Conservation (phyloP, 805 yeast genomes). For the Metschnikowia cubensis region DNA sequence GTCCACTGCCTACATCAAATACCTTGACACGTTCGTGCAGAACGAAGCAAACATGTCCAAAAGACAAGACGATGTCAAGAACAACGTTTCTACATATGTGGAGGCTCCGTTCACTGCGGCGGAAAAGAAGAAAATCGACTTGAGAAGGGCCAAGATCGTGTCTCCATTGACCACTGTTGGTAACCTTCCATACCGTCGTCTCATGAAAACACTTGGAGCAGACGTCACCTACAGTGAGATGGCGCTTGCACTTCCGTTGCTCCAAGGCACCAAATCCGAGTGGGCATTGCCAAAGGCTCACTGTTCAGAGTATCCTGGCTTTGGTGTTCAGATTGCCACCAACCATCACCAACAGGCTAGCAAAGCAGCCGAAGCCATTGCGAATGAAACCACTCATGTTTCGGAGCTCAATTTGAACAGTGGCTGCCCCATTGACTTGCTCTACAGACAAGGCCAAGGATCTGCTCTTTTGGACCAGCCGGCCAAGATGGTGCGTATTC, state of each 20-base stretch:
- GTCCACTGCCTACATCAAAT: conserved; percentile 52
- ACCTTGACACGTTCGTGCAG: conserved; percentile 58
- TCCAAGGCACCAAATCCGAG: conserved; percentile 89
- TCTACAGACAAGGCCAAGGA: conserved; percentile 95
- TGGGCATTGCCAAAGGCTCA: conserved; percentile 98
- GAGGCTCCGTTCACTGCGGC: conserved; percentile 73
- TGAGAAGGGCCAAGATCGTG: conserved; percentile 73
- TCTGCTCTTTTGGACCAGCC: conserved; percentile 90
- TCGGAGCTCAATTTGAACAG: conserved; percentile 87
- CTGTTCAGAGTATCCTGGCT: conserved; percentile 73
- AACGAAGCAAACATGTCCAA: conserved; percentile 36
- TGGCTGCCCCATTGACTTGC: conserved; percentile 95
- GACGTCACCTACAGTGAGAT: conserved; percentile 93
- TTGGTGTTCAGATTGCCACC: conserved; percentile 91
- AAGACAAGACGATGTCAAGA: conserved; percentile 21
- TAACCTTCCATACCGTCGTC: conserved; percentile 87
- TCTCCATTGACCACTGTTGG: conserved; percentile 98
- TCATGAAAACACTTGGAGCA: conserved; percentile 87
- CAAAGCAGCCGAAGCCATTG: conserved; percentile 81
- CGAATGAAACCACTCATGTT: conserved; percentile 53
- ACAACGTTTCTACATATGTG: conserved; percentile 48
- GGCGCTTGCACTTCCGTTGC: conserved; percentile 82
- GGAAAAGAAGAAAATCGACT: conserved; percentile 77
- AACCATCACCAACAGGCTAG: conserved; percentile 91
- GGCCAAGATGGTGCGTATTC: conserved; percentile 68